Conservation (phyloP, 2,329 filamentous ascomycete species). For the Shiraia bambusicola region DNA sequence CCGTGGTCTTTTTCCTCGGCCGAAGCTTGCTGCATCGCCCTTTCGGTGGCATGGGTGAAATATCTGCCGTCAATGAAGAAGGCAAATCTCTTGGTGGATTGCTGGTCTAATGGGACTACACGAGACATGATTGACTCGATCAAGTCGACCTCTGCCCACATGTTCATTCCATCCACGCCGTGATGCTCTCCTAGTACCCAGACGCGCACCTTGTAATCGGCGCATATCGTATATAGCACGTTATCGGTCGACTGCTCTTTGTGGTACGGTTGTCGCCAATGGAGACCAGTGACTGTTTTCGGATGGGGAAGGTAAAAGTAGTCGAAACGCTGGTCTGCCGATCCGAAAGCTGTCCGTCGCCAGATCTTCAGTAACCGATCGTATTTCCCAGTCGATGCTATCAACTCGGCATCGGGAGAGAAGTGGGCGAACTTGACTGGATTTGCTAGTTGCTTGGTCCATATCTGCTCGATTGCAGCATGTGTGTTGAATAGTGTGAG, state of each 20-base stretch:
- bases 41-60: conserved; percentile 75
- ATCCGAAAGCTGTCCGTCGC: conserved; percentile 81
- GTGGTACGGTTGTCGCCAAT: conserved; percentile 81
- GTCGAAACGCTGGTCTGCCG: conserved; percentile 83
- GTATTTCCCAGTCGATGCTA: conserved; percentile 75
- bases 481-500: conserved; percentile 69
- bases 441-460: conserved; percentile 74
- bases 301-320: conserved; percentile 89
- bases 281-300: conserved; percentile 72
- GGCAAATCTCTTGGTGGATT: conserved; percentile 61
- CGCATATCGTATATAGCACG: conserved; percentile 85
- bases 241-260: conserved; percentile 79
- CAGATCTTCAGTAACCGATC: conserved; percentile 91
- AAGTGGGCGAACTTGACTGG: conserved; percentile 72
- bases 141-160: conserved; percentile 82
- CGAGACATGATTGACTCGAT: conserved; percentile 66
- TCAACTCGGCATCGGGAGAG: conserved; percentile 83
- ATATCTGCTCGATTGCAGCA: conserved; percentile 60
- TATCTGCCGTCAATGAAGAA: conserved; percentile 83
- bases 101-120: conserved; percentile 43
- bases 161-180: conserved; percentile 69
- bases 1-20: conserved; percentile 61
- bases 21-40: conserved; percentile 66
- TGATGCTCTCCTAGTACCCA: conserved; percentile 79
- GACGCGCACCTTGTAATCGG: conserved; percentile 76